Base-by-base conservation (phyloP, 495 filamentous ascomycete genomes). In the Melanomma pulvis-pyrius region DNA sequence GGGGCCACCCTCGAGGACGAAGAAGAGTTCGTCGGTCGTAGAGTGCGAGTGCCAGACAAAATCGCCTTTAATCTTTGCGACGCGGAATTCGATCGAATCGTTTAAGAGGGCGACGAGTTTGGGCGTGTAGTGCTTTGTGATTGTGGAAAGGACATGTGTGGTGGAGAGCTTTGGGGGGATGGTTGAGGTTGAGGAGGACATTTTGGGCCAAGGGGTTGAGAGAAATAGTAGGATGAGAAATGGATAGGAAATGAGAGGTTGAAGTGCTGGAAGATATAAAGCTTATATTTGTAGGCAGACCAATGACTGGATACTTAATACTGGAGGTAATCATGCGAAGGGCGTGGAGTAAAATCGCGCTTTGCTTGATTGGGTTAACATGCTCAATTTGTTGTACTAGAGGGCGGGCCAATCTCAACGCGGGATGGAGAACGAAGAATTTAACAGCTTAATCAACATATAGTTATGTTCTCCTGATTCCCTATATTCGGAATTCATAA, bases 1-100 rank as follows among this genome's bases (percentile, higher is more conserved):
- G 19, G 56, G 63, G 26, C 68, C 77, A 52, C 52, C 67, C 15
- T 63, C 61, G 25, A 74, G 49, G 36, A 75, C 29, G 44, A 74
- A 75, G 63, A 79, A 80, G n/a, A 78, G 54, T 54, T 80, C 78
- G 49, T 80, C 77, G 26, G 76, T 76, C 29, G 77, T 69, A 5
- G 71, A 69, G 56, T 80, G 78, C 0, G 74, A 54, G 68, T 80
- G 78, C 73, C 70, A 77, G 32, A 78, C 67, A 59, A 80, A 78
- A 7, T 66, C 65, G 48, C 77, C 78, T 0, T 74, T 50, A 19
- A 77, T 52, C 51, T 75, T 76, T 29, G 75, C 77, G 59, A 79
- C 39, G 53, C 79, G 78, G 61, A 80, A 63, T 59, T 74, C 68
- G 59, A 72, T 55, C 19, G 26, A 15, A 26, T 30, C 44, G 67